Evolutionary conservation across 1,139 yeast species (phyloP).

Genomic region (Sugiyamaella sp.): DNA sequence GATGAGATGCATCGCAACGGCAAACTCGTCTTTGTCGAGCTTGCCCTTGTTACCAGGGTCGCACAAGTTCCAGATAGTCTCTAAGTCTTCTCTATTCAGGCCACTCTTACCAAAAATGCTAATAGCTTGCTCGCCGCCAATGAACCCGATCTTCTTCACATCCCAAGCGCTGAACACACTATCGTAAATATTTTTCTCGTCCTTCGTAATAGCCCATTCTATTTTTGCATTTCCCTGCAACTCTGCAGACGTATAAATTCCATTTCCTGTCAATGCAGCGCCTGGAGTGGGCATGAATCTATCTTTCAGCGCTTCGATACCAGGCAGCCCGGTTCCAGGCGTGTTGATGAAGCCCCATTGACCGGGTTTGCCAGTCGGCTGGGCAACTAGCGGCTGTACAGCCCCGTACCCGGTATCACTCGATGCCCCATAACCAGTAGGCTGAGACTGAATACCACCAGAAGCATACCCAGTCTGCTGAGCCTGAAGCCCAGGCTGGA

Average conservation of each 20-base stretch:
- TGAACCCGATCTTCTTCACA: slow-evolving; percentile 61
- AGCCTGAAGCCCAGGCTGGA: slow-evolving; percentile 34
- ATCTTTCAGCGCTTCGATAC: slow-evolving; percentile 71
- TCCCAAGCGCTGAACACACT: slow-evolving; percentile 91
- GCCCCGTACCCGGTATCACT: slow-evolving; percentile 16
- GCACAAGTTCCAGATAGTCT: slow-evolving; percentile 91
- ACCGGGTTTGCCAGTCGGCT: slow-evolving; percentile 72
- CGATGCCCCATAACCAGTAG: slow-evolving; percentile 35
- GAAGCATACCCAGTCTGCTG: slow-evolving; percentile 43
- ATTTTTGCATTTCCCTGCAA: slow-evolving; percentile 42
- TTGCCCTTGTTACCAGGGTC: slow-evolving; percentile 88
- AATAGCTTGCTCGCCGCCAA: slow-evolving; percentile 83
- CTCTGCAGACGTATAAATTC: slow-evolving; percentile 37
- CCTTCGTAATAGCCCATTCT: slow-evolving; percentile 79
- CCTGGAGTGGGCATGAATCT: slow-evolving; percentile 78
- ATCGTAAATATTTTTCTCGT: slow-evolving; percentile 85
- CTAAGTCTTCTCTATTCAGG: slow-evolving; percentile 79
- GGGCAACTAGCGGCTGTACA: slow-evolving; percentile 42
- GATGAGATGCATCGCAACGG: slow-evolving; percentile 93
- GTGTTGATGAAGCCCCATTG: slow-evolving; percentile 80
- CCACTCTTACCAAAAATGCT: slow-evolving; percentile 90
- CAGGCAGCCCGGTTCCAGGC: slow-evolving; percentile 76
- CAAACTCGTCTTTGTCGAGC: slow-evolving; percentile 80
- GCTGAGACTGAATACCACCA: slow-evolving; percentile 39
- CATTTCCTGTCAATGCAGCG: slow-evolving; percentile 49